Percentiles rank a stretch among this genome's conserved stretches.
phyloP scores from a whole-genome alignment of 805 yeast species.

The Myxozyma kluyveri region DNA sequence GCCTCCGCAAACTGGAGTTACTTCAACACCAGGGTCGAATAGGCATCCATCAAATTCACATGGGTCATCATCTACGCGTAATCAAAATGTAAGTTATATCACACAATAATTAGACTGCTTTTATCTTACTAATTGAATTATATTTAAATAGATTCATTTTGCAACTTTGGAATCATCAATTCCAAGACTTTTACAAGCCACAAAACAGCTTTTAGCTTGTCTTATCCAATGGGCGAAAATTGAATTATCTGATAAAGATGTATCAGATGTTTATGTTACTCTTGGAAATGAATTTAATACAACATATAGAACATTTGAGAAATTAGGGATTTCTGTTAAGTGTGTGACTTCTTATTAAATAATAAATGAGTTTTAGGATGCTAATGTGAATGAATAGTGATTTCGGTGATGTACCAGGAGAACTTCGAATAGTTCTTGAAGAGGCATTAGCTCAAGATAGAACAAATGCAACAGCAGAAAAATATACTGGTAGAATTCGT shows the following conservation, averaged over 20 bases:
- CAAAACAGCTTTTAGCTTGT: constrained; percentile 82
- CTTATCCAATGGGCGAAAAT: constrained; percentile 87
- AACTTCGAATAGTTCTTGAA: constrained; percentile 74
- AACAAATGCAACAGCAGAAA: constrained; percentile 74
- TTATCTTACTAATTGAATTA: no score
- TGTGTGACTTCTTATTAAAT: constrained; percentile 1
- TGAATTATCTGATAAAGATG: constrained; percentile 75
- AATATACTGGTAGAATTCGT: constrained; percentile 77
- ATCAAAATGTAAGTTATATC: no score
- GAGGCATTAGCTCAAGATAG: constrained; percentile 82
- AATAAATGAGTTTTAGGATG: not conserved
- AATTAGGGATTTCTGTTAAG: constrained; percentile 70
- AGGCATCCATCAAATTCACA: no score
- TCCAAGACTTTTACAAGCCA: constrained; percentile 75
- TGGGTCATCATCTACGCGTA: no score
- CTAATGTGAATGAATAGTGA: constrained; percentile 45
- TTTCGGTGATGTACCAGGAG: constrained; percentile 86
- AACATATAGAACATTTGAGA: constrained; percentile 73
- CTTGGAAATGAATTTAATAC: constrained; percentile 91
- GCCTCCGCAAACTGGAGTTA: no score
- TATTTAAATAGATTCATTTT: no score
- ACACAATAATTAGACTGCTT: no score
- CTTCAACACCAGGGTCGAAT: no score
- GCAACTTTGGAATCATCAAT: constrained; percentile 69
- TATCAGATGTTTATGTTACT: constrained; percentile 85